phyloP scores from a whole-genome alignment of 2,329 filamentous ascomycete genomes.

The Sphaerostilbella broomeana region DNA sequence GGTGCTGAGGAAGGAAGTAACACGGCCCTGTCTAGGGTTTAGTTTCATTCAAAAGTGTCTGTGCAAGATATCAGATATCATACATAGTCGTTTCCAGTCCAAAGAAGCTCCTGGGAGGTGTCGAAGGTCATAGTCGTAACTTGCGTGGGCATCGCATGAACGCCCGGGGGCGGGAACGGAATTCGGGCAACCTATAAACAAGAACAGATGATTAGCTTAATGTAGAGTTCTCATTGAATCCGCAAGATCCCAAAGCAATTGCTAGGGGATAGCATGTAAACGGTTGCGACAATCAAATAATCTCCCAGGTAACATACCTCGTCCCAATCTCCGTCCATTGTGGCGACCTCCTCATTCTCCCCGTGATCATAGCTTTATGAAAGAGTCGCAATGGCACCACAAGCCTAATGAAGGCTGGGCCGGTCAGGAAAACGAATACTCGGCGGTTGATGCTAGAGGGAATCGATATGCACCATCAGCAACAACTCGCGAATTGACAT shows the following conservation, averaged over 20 bases:
- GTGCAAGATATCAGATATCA: conserved; percentile 22
- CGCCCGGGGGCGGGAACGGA: conserved; percentile 69
- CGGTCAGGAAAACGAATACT: conserved; percentile 9
- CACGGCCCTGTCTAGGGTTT: too few relatives aligned
- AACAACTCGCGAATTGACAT: conserved; percentile 8
- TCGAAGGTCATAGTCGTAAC: conserved; percentile 85
- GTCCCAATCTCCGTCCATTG: conserved; percentile 64
- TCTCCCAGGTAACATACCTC: conserved; percentile 43
- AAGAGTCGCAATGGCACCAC: conserved; percentile 9
- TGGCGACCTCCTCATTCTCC: conserved; percentile 33
- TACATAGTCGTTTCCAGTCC: conserved; percentile 89
- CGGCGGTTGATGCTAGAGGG: too few relatives aligned
- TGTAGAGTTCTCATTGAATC: too few relatives aligned
- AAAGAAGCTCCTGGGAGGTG: conserved; percentile 79
- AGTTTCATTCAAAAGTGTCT: conserved; percentile 20
- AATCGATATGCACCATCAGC: conserved; percentile 2
- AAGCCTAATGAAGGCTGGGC: conserved; percentile 10
- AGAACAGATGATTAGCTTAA: conserved; percentile 5
- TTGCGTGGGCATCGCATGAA: conserved; percentile 62
- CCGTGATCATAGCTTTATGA: conserved; percentile 26
- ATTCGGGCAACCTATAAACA: conserved; percentile 65
- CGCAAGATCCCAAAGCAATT: too few relatives aligned
- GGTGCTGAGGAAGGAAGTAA: conserved; percentile 80
- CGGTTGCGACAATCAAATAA: background rate
- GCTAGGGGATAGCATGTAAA: background rate